Evolutionary conservation across 2,329 filamentous ascomycete genomes (phyloP).

Genomic region (Penicillium sp.): DNA sequence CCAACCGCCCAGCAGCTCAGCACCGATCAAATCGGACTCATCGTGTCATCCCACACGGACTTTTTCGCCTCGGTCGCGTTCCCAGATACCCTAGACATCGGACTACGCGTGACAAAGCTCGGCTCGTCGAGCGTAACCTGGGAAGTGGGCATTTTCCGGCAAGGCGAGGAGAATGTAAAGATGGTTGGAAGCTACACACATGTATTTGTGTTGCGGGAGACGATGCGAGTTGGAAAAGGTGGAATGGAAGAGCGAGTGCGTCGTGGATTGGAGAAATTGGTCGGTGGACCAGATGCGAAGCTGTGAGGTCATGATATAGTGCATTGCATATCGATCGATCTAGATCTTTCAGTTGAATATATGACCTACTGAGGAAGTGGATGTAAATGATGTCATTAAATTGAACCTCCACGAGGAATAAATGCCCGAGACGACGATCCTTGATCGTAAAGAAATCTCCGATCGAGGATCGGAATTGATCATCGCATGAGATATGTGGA

Average conservation of each 20-base stretch:
- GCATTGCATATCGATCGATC: no score
- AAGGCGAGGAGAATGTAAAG: constrained; percentile 65
- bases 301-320: constrained; percentile 18
- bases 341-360: no score
- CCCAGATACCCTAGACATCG: constrained; percentile 74
- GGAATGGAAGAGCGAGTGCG: constrained; percentile 41
- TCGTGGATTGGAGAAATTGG: constrained; percentile 53
- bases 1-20: constrained; percentile 9
- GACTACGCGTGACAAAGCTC: constrained; percentile 73
- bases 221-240: constrained; percentile 61
- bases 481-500: no score
- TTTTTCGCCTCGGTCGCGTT: constrained; percentile 79
- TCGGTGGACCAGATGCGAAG: constrained; percentile 32
- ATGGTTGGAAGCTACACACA: constrained; percentile 83
- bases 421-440: no score
- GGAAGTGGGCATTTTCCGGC: constrained; percentile 79
- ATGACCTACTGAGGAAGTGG: no score
- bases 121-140: constrained; percentile 84
- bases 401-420: no score
- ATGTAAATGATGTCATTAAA: no score
- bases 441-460: no score
- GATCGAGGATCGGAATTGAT: no score
- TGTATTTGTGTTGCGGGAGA: constrained; percentile 75
- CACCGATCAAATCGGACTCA: constrained; percentile 67
- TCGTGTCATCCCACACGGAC: constrained; percentile 78